Base-by-base conservation (phyloP, 164 flowering plant species). In the Litsea cubeba region DNA sequence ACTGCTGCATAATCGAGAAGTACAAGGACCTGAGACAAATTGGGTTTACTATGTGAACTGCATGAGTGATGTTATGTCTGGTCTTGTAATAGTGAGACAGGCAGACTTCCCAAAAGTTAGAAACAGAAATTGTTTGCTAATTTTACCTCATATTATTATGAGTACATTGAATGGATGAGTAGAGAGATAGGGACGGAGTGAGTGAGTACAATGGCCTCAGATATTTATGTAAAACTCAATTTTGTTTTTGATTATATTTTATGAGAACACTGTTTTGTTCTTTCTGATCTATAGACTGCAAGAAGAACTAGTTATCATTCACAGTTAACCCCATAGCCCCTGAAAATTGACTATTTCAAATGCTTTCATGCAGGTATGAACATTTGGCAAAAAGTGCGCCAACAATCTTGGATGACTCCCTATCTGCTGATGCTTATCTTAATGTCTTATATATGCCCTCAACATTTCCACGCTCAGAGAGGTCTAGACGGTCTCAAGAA, bases 341-440 rank as follows among this genome's bases (percentile, higher is more conserved):
- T 68, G 71, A 68, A 68, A 17, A 12, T 50, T 65, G 67, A 24
- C 14, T 73, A 7, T 18, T 24, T 50, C 46, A 49, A 50, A 8
- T 65, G 35, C 28, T 74, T 40, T 69, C n/a, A 12, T 81, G 63
- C 85, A 95, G 99, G 98, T 94, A 91, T 78, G 97, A 93, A 58
- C 98, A 96, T 86, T 86, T 96, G 84, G 97, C 99, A 25, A 90
- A 75, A 87, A 96, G 98, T 87, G 99, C 99, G 69, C 98, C 98
- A 49, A 88, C 97, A 67, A 94, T 96, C 73, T 85, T 94, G 84
- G 99, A 96, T 82, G 98, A 96, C 85, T 94, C 99, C 76, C 93
- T 96, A 68, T 96, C 99, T 76, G 99, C 99, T 69, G 99, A 96
- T 85, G 88, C 98, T 73, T 96, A 96, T 83, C 94, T 96, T 50